Percentiles rank a stretch among this genome's conserved stretches.
Evolutionary conservation across 1,284 basidiomycete genomes (phyloP).

Genomic region (Rhodotorula sp.): DNA sequence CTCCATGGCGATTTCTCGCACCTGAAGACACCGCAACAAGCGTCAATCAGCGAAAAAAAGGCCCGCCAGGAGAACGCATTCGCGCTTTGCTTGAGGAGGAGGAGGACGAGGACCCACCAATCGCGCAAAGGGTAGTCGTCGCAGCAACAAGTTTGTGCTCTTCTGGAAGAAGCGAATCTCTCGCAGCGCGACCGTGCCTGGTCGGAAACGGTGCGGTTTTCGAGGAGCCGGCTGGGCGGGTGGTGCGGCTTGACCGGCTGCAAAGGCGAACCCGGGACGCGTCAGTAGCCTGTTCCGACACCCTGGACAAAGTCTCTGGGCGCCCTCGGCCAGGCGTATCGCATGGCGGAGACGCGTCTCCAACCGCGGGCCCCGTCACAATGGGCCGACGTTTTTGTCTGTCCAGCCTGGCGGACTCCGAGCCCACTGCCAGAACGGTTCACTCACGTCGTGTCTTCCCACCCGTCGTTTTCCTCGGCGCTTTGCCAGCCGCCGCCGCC

Average conservation of each 20-base stretch:
- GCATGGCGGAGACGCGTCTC: background rate
- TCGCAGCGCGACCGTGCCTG: conserved; percentile 81
- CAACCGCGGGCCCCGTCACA: background rate
- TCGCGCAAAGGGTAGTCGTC: conserved; percentile 86
- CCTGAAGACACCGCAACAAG: conserved; percentile 55
- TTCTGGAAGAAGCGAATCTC: conserved; percentile 95
- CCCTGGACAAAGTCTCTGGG: no score
- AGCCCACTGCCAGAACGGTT: no score
- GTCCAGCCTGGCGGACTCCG: no score
- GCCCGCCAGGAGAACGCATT: no score
- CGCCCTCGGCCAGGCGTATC: background rate
- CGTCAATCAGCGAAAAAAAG: no score
- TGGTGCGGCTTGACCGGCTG: background rate
- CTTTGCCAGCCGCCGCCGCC: background rate
- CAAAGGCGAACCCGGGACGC: background rate
- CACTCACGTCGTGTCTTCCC: conserved; percentile 11
- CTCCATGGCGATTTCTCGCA: conserved; percentile 84
- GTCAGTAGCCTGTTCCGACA: no score
- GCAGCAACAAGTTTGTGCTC: conserved; percentile 80
- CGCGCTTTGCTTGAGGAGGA: no score
- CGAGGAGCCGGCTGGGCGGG: background rate
- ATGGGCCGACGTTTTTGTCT: no score
- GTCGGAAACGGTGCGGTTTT: conserved; percentile 66
- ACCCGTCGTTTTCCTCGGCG: conserved; percentile 1
- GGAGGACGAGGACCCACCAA: conserved; percentile 63